These are phyloP conservation scores for Chimonanthus salicifolius DNA, from an alignment of 164 flowering plant genomes.

Conservation along the genomic window DNA sequence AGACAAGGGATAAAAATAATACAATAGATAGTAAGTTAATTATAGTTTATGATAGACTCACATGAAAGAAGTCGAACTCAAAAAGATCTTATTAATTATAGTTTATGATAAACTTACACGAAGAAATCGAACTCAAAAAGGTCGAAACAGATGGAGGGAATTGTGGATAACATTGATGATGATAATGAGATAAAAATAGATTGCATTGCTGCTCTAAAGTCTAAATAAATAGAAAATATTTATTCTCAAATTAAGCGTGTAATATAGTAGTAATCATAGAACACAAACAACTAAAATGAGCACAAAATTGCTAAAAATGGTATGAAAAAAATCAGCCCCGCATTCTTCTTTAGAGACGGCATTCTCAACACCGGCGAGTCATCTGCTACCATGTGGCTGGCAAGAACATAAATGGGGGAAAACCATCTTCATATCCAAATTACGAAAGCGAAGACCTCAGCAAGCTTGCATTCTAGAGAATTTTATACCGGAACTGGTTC, in stretches of 20 bases:
- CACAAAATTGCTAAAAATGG: background rate
- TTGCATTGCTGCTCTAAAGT: too few species aligned
- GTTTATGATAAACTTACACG: too few species aligned
- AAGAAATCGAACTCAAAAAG: too few species aligned
- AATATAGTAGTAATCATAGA: background rate
- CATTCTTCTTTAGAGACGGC: background rate
- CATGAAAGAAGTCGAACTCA: too few species aligned
- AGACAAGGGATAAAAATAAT: too few species aligned
- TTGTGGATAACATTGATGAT: too few species aligned
- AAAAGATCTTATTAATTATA: too few species aligned
- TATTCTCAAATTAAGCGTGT: background rate
- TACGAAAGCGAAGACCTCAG: background rate
- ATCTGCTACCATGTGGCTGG: background rate
- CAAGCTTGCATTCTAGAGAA: conserved; percentile 7
- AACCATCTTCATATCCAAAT: background rate
- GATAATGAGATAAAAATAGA: too few species aligned
- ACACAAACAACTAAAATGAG: background rate
- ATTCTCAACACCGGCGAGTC: background rate
- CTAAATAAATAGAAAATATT: background rate
- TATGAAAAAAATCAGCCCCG: background rate
- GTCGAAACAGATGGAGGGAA: too few species aligned
- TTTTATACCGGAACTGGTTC: conserved; percentile 63
- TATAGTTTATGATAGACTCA: too few species aligned
- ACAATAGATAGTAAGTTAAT: too few species aligned
- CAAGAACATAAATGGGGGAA: background rate